Evolutionary conservation across 2,329 filamentous ascomycete genomes (phyloP).

Genomic region (Neobulgaria alba): DNA sequence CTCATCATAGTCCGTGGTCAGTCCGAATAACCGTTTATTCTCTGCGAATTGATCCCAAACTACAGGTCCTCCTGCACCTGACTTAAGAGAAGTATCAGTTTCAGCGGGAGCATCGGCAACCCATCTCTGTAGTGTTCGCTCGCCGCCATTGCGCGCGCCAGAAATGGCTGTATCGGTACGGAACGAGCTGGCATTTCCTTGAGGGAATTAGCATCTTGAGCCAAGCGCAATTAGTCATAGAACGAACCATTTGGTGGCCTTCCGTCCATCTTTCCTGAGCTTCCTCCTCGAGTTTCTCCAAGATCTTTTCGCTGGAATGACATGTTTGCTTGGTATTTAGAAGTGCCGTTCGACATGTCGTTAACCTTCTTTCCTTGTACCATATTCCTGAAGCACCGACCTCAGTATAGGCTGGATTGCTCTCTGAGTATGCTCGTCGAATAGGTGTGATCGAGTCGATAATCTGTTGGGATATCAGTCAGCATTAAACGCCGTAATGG

Average conservation of each 20-base stretch:
- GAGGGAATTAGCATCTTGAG: constrained; percentile 13
- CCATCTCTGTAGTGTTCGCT: constrained; percentile 77
- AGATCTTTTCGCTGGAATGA: constrained; percentile 54
- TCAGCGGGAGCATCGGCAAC: constrained; percentile 57
- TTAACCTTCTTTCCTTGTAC: constrained; percentile 39
- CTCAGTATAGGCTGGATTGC: neutral
- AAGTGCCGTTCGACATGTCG: constrained; percentile 36
- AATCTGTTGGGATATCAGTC: constrained; percentile 5
- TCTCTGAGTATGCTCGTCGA: neutral
- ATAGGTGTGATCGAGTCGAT: constrained; percentile 4
- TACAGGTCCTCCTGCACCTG: constrained; percentile 21
- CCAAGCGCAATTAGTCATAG: neutral
- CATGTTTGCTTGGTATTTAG: constrained; percentile 43
- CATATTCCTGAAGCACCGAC: constrained; percentile 42
- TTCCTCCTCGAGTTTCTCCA: constrained; percentile 39
- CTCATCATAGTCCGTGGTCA: constrained; percentile 87
- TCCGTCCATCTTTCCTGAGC: constrained; percentile 42
- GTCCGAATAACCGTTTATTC: constrained; percentile 80
- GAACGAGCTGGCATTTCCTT: constrained; percentile 63
- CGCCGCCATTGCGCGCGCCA: constrained; percentile 56
- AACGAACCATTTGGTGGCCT: constrained; percentile 45
- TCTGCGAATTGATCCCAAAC: constrained; percentile 89
- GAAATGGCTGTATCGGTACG: constrained; percentile 87
- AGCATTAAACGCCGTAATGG: neutral
- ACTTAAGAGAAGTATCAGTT: constrained; percentile 63